Evolutionary conservation across 2,329 filamentous ascomycete genomes (phyloP), one percentile per base, ranked within the genome.

Genomic region (Cercospora sesami): DNA sequence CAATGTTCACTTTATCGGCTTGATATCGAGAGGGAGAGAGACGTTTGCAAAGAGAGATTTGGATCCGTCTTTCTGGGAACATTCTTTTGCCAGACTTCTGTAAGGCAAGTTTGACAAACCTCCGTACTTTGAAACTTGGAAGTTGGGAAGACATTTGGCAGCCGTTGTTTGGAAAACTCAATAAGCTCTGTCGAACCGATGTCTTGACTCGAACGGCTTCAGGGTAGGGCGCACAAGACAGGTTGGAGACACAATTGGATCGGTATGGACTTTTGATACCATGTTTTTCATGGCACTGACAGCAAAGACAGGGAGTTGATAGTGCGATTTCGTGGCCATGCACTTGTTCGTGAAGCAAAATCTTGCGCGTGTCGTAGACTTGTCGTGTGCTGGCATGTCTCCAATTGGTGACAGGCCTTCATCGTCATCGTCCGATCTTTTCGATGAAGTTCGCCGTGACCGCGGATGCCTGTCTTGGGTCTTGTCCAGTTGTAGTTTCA

Each of bases 141-240:
- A 12, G 28, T 39, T 36, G 53, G n/a, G 18, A 26, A 53, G 18
- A 23, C 33, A 33, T 55, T 21, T 55, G 45, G 61, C 45, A 63
- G 61, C 18, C n/a, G 61, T 51, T 55, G 30, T 42, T 30, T 26
- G 30, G 12, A 21, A 21, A 42, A 39, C 18, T 42, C 58, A n/a
- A 59, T 59, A n/a, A 16, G 21, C 57, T 59, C 31, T 39, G 28
- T 12, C 6, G 36, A 61, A 8, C 59, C 14, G 59, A 31, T n/a
- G 36, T 39, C 36, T 48, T 48, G 59, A 61, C 33, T 61, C 36
- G 59, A 61, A 33, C n/a, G 31, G 39, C 59, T 45, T 16, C 23
- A 7, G 58, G 21, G 12, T 6, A 16, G 14, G 48, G 23, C 12
- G 10, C 48, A 16, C 23, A 55, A 55, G 48, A 28, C 48, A 55